Evolutionary conservation across 2,329 filamentous ascomycete species (phyloP), one percentile per base, ranked within the genome.

Genomic region (Epichloe glyceriae): DNA sequence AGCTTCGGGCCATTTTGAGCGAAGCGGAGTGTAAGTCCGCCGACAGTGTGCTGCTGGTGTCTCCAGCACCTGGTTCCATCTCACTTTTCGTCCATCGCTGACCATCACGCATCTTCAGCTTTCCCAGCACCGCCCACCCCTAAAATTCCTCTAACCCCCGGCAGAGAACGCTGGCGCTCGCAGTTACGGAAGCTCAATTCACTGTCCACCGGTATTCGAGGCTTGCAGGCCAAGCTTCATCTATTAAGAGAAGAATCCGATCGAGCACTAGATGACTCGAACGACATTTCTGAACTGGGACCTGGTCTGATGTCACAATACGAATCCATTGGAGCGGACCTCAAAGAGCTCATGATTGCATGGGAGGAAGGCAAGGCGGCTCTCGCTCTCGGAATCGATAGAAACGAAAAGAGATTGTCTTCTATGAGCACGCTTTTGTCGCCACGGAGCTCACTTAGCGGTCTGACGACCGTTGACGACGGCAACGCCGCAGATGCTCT

Each of bases 161-260:
- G 79, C n/a, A 83, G 84, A 49, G 89, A 96, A 61, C 82, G 88
- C 53, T 83, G 91, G 73, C 85, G 90, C 51, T 83, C 85, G 50
- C 91, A 95, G 64, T 78, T 96, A 52, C 84, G 88, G 53, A 91
- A 95, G 63, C 79, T 98, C 41, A 88, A 87, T 61, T 86, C 86
- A 1, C 75, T 98, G 35, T 95, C 89, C 0, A 87, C 89, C 50
- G 90, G 89, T 15, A 95, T 97, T 54, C 83, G 90, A 30, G 87
- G 88, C 11, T 75, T 98, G 46, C 91, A 97, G 67, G 93, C 93
- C 37, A 98, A 97, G 67, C 82, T 98, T 71, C 89, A 94, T 53
- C 75, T 98, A 7, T 71, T 97, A 50, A 82, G 88, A 47, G 93
- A 98, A 65, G 89, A 96, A 65, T 94, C 89, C 0, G 88, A 87